These are phyloP conservation scores for Nicotiana knightiana DNA, from an alignment of 257 asterid genomes.

Conservation along the genomic window DNA sequence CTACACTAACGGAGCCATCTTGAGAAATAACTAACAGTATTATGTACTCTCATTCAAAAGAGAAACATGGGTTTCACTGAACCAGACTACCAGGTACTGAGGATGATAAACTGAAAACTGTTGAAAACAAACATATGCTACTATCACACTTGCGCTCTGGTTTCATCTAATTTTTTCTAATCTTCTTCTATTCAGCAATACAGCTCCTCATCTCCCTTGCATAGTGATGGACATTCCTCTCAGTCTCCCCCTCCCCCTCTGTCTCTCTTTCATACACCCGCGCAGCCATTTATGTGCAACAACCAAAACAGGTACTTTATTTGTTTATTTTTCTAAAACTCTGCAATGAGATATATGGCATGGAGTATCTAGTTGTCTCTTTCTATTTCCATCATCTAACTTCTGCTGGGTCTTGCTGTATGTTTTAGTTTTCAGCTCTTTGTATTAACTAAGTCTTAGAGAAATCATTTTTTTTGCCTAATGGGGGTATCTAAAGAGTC, in stretches of 20 bases:
- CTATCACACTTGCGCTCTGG: neutral
- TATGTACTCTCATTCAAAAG: neutral
- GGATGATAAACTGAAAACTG: neutral
- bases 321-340: neutral
- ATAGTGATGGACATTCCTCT: neutral
- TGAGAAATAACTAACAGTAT: neutral
- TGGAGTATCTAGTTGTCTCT: neutral
- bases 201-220: neutral
- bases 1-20: neutral
- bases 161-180: neutral
- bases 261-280: neutral
- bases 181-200: neutral
- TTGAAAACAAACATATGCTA: neutral
- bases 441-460: neutral
- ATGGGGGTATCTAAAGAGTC: neutral
- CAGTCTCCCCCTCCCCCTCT: neutral
- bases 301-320: neutral
- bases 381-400: neutral
- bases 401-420: neutral
- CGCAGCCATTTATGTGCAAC: neutral
- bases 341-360: neutral
- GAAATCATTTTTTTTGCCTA: neutral
- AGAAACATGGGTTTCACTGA: neutral
- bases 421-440: neutral
- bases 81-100: neutral